A percentile compares a stretch with the other conserved stretches of the same genome.
Conservation (phyloP, 2,329 filamentous ascomycete species). For the Colletotrichum chlorophyti region DNA sequence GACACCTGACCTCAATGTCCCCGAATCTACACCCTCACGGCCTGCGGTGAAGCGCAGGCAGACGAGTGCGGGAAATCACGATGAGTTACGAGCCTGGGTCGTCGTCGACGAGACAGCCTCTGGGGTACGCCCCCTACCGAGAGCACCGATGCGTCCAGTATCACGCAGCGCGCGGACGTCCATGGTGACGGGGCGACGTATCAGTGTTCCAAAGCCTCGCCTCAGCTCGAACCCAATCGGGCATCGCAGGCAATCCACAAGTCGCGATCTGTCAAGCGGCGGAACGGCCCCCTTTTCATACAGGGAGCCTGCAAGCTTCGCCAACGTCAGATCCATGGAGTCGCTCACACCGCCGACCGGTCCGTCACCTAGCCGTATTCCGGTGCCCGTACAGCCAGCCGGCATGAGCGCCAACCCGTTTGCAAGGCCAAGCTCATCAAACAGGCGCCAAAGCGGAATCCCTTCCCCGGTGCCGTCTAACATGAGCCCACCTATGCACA, state of each 20-base stretch:
- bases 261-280: conserved; percentile 37
- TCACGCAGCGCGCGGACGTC: conserved; percentile 36
- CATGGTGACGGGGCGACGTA: conserved; percentile 48
- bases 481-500: conserved; percentile 28
- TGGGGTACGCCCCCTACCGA: conserved; percentile 3
- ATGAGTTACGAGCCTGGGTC: conserved; percentile 75
- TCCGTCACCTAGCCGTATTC: conserved; percentile 52
- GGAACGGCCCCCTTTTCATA: conserved; percentile 42
- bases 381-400: conserved; percentile 38
- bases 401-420: conserved; percentile 32
- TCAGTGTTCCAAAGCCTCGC: conserved; percentile 49
- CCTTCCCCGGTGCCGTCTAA: conserved; percentile 30
- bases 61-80: conserved; percentile 51
- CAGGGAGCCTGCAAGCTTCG: conserved; percentile 48
- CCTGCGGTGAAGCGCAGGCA: conserved; percentile 62
- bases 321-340: conserved; percentile 52
- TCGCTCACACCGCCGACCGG: conserved; percentile 39
- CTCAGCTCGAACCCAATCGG: conserved; percentile 40
- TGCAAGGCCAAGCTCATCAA: conserved; percentile 31
- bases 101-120: conserved; percentile 58
- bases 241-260: conserved; percentile 37
- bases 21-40: conserved; percentile 49
- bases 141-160: conserved; percentile 23
- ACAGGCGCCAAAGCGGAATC: conserved; percentile 32
- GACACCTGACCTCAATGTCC: conserved; percentile 34